phyloP scores from a whole-genome alignment of 768 basidiomycete species.

The Suillus hirtellus region DNA sequence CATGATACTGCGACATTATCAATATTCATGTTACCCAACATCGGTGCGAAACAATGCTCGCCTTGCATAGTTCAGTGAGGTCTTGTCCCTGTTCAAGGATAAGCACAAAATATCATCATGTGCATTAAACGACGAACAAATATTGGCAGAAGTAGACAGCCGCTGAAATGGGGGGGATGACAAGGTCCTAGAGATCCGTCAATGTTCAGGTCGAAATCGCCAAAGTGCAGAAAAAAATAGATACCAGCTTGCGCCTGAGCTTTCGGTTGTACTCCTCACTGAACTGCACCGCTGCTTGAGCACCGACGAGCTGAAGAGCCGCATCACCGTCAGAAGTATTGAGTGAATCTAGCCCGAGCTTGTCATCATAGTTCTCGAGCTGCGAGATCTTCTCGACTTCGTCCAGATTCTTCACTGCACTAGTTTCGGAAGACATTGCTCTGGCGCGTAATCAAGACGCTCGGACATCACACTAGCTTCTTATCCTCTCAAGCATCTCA shows the following conservation, averaged over 20 bases:
- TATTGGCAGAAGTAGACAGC: conserved; percentile 72
- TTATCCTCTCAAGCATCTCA: conserved; percentile 16
- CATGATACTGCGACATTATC: conserved; percentile 50
- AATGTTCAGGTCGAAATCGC: neutral
- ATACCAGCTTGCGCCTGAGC: conserved; percentile 59
- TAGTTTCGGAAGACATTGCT: conserved; percentile 22
- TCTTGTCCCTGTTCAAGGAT: conserved; percentile 54
- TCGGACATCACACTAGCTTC: conserved; percentile 2
- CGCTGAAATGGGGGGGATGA: conserved; percentile 58
- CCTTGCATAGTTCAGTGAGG: conserved; percentile 72
- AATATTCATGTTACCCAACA: conserved; percentile 2
- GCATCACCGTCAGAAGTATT: conserved; percentile 53
- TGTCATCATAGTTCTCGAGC: conserved; percentile 34
- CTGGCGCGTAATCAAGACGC: conserved; percentile 3
- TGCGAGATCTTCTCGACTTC: conserved; percentile 20
- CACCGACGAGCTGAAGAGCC: conserved; percentile 59
- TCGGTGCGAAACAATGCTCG: conserved; percentile 19
- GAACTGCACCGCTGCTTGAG: conserved; percentile 50
- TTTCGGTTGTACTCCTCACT: conserved; percentile 60
- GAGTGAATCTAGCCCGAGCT: conserved; percentile 29
- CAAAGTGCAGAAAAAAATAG: conserved; percentile 1
- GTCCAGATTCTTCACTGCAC: conserved; percentile 12
- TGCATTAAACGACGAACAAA: conserved; percentile 40
- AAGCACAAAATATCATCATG: conserved; percentile 9
- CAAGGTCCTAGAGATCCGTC: conserved; percentile 39